These are phyloP conservation scores for Wolfiporia cocos DNA, from an alignment of 1,284 basidiomycete genomes.

Conservation along the genomic window DNA sequence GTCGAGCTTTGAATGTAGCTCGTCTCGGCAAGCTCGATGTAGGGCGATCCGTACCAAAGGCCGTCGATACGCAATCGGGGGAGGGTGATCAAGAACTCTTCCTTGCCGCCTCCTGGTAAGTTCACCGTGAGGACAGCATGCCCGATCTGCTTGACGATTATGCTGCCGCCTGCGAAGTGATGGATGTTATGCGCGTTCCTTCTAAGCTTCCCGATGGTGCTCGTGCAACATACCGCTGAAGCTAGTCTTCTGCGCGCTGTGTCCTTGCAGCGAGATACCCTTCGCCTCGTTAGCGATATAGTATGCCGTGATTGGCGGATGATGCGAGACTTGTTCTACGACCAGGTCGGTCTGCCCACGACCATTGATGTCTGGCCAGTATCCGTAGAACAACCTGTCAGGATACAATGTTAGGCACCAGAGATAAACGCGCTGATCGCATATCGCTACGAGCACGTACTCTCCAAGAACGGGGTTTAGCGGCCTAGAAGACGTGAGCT, in stretches of 20 bases:
- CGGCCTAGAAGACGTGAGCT: slow-evolving; percentile 47
- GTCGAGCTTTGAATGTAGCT: slow-evolving; percentile 82
- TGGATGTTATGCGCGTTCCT: background rate
- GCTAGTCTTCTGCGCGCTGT: slow-evolving; percentile 95
- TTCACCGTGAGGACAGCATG: slow-evolving; percentile 82
- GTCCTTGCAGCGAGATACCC: slow-evolving; percentile 79
- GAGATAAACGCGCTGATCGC: no score
- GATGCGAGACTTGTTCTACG: slow-evolving; percentile 97
- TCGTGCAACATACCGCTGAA: slow-evolving; percentile 60
- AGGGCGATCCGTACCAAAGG: slow-evolving; percentile 63
- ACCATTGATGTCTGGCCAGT: slow-evolving; percentile 80
- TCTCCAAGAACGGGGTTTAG: slow-evolving; percentile 95
- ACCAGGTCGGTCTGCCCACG: slow-evolving; percentile 82
- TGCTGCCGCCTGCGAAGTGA: slow-evolving; percentile 44
- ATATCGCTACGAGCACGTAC: slow-evolving; percentile 37
- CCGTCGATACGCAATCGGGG: slow-evolving; percentile 58
- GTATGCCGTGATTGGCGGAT: slow-evolving; percentile 86
- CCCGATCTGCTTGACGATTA: slow-evolving; percentile 93
- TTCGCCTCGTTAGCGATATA: slow-evolving; percentile 82
- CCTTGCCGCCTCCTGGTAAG: slow-evolving; percentile 49
- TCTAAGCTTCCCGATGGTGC: slow-evolving; percentile 3
- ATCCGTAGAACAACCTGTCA: slow-evolving; percentile 80
- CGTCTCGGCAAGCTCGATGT: slow-evolving; percentile 85
- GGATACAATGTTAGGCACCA: background rate
- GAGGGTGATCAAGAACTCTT: slow-evolving; percentile 88